Evolutionary conservation across 257 asterid genomes (phyloP).

Genomic region (Nicotiana tabacum): DNA sequence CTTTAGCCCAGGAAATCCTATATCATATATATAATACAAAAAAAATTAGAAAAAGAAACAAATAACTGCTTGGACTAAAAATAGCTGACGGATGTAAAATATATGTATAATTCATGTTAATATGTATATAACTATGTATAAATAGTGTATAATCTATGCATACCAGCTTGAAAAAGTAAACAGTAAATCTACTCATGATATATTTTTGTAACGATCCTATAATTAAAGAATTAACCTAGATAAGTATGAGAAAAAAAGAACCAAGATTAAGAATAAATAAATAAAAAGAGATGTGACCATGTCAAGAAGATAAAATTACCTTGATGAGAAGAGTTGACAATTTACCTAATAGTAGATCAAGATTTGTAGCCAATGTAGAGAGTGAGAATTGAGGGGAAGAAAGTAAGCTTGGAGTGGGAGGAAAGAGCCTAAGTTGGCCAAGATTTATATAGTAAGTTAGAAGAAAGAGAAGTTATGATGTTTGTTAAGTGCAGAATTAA

Average conservation of each 20-base stretch:
- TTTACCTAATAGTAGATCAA: not conserved
- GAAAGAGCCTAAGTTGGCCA: not conserved
- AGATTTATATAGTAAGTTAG: not conserved
- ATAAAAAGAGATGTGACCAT: not conserved
- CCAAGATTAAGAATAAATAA: not conserved
- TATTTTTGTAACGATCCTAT: no score
- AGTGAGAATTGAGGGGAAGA: not conserved
- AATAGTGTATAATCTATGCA: no score
- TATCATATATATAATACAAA: no score
- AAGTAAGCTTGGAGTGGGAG: not conserved
- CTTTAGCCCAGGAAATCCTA: not conserved
- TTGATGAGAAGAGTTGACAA: not conserved
- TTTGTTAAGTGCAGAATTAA: not conserved
- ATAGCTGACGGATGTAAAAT: no score
- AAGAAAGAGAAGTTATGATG: not conserved
- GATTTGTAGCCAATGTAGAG: not conserved
- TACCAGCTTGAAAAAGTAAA: no score
- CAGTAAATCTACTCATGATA: no score
- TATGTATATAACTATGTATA: no score
- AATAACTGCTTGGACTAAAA: not conserved
- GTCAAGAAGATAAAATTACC: not conserved
- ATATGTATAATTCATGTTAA: no score
- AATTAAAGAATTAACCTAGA: no score
- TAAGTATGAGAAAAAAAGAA: not conserved
- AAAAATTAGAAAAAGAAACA: not conserved